These are phyloP conservation scores for Saccharomycopsis olivae DNA, from an alignment of 805 yeast species.

Conservation along the genomic window DNA sequence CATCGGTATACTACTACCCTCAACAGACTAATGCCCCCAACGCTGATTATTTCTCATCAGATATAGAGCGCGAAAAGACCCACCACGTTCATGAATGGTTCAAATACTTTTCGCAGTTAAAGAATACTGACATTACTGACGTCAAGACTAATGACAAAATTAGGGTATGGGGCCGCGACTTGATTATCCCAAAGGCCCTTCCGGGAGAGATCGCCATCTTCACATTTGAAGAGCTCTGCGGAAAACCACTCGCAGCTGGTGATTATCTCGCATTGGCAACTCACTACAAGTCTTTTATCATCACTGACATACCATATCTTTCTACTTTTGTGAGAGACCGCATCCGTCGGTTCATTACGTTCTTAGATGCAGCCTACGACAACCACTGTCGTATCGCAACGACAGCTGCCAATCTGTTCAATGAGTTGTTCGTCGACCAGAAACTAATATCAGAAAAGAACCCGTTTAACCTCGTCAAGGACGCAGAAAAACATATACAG, in stretches of 20 bases:
- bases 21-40: constrained; percentile 39
- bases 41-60: constrained; percentile 17
- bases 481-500: constrained; percentile 25
- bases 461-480: constrained; percentile 27
- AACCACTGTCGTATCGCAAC: constrained; percentile 81
- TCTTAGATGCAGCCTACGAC: constrained; percentile 92
- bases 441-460: constrained; percentile 44
- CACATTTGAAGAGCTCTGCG: constrained; percentile 79
- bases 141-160: constrained; percentile 19
- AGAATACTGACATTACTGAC: constrained; percentile 10
- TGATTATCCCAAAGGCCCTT: constrained; percentile 64
- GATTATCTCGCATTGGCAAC: constrained; percentile 81
- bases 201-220: constrained; percentile 84
- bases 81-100: constrained; percentile 73
- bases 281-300: constrained; percentile 64
- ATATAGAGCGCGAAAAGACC: constrained; percentile 40
- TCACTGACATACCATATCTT: constrained; percentile 86
- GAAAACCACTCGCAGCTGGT: constrained; percentile 82
- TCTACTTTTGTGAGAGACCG: constrained; percentile 71
- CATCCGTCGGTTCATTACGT: constrained; percentile 86
- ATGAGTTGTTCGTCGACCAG: constrained; percentile 77
- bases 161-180: constrained; percentile 82
- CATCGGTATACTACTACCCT: constrained; percentile 71
- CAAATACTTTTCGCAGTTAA: constrained; percentile 54
- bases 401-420: constrained; percentile 79